These are phyloP conservation scores for Trametes polyzona DNA, from an alignment of 1,284 basidiomycete genomes.

Conservation along the genomic window DNA sequence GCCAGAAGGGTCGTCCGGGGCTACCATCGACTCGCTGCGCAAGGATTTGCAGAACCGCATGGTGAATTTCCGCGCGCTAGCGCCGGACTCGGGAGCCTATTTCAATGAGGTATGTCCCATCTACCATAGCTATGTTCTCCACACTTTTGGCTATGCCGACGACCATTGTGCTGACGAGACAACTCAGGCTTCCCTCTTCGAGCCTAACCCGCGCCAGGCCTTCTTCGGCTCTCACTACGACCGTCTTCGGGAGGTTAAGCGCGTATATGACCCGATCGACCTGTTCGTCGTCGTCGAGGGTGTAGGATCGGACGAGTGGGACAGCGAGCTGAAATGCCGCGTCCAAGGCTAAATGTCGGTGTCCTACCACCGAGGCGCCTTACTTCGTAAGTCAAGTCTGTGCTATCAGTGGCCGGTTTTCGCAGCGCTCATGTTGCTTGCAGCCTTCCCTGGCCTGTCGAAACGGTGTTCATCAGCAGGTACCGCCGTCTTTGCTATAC, in stretches of 20 bases:
- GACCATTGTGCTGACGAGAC: too few species aligned
- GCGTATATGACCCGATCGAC: conserved; percentile 44
- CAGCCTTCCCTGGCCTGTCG: too few species aligned
- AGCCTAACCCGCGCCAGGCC: conserved; percentile 41
- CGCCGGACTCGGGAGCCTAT: conserved; percentile 41
- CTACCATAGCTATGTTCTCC: too few species aligned
- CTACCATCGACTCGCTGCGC: conserved; percentile 33
- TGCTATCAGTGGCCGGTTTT: too few species aligned
- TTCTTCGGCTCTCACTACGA: conserved; percentile 51
- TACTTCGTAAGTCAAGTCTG: too few species aligned
- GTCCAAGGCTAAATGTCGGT: too few species aligned
- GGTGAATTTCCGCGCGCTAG: conserved; percentile 26
- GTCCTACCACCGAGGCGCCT: too few species aligned
- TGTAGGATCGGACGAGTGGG: conserved; percentile 44
- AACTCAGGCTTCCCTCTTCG: conserved; percentile 42
- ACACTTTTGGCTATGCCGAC: too few species aligned
- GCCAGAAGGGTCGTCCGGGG: conserved; percentile 35
- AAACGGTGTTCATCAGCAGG: too few species aligned
- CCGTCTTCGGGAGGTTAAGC: conserved; percentile 44
- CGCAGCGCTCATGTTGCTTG: too few species aligned
- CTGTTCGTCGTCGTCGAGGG: conserved; percentile 48
- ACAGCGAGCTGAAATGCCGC: background rate
- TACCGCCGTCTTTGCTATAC: too few species aligned
- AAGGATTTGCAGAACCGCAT: conserved; percentile 32
- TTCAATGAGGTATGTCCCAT: conserved; percentile 45